phyloP scores from a whole-genome alignment of 225 moss, liverwort and hornwort genomes.

The Marchantia polymorpha region DNA sequence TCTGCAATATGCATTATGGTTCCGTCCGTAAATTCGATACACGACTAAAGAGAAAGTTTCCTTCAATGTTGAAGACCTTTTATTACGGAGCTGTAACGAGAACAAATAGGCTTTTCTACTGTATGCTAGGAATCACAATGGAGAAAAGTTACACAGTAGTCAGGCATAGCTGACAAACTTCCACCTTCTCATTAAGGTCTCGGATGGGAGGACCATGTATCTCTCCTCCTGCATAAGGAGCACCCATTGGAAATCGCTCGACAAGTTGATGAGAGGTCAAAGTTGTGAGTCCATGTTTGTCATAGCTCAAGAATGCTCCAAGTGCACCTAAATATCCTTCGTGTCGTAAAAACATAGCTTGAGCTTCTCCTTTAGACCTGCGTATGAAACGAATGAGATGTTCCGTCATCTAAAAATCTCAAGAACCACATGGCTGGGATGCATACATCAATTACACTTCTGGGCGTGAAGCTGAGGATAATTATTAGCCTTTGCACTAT shows the following conservation, averaged over 20 bases:
- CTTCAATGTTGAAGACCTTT: too few relatives aligned
- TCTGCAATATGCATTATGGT: conserved; percentile 51
- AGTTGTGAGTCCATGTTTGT: conserved; percentile 79
- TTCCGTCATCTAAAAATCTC: too few relatives aligned
- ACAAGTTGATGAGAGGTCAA: conserved; percentile 86
- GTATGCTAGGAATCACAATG: not conserved
- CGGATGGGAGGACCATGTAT: conserved; percentile 83
- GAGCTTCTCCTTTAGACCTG: conserved; percentile 90
- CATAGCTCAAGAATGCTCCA: conserved; percentile 93
- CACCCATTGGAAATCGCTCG: conserved; percentile 97
- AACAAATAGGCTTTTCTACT: too few relatives aligned
- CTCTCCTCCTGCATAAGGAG: conserved; percentile 83
- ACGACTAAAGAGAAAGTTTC: too few relatives aligned
- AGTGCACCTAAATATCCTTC: conserved; percentile 91
- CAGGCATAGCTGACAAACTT: not conserved
- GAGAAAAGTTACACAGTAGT: not conserved
- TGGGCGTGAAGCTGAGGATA: too few relatives aligned
- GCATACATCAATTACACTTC: too few relatives aligned
- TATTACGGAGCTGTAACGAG: too few relatives aligned
- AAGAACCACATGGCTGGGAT: too few relatives aligned
- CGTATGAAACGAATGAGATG: not conserved
- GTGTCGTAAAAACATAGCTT: conserved; percentile 97
- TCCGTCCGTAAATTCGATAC: too few relatives aligned
- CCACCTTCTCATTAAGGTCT: conserved; percentile 82
- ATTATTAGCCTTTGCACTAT: too few relatives aligned